phyloP scores from a whole-genome alignment of 768 basidiomycete genomes.

The Mycena galericulata region DNA sequence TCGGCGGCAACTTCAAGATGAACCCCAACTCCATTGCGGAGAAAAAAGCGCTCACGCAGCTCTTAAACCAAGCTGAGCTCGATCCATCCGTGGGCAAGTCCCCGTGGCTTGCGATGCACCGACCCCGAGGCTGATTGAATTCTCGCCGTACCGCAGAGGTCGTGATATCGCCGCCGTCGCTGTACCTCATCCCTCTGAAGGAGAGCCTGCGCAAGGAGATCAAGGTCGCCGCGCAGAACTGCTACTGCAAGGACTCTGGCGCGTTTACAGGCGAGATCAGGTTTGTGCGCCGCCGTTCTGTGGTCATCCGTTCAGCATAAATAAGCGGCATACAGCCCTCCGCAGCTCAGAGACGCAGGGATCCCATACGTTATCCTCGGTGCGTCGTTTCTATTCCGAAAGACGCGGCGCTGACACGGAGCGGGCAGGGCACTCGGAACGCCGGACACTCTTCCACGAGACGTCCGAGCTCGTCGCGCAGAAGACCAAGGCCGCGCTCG shows the following conservation, averaged over 20 bases:
- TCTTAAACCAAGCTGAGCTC: constrained; percentile 83
- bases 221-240: constrained; percentile 92
- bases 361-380: constrained; percentile 95
- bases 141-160: constrained; percentile 80
- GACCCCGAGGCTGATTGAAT: constrained; percentile 11
- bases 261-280: constrained; percentile 99
- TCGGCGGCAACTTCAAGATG: constrained; percentile 99
- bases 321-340: constrained; percentile 60
- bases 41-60: constrained; percentile 72
- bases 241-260: constrained; percentile 84
- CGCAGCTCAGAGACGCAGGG: constrained; percentile 87
- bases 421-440: constrained; percentile 89
- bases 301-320: not conserved
- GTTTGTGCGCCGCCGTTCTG: constrained; percentile 55
- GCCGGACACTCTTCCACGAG: constrained; percentile 93
- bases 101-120: constrained; percentile 30
- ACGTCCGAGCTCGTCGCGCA: constrained; percentile 83
- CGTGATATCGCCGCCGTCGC: constrained; percentile 89
- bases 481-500: constrained; percentile 89
- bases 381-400: constrained; percentile 43
- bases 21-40: constrained; percentile 79
- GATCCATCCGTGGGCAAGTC: constrained; percentile 80
- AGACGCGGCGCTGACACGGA: not conserved
- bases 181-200: constrained; percentile 86
- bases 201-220: constrained; percentile 72